A percentile compares a stretch with the other conserved stretches of the same genome.
These are phyloP conservation scores for Diplodia scrobiculata DNA, from an alignment of 2,329 filamentous ascomycete genomes.

Conservation along the genomic window DNA sequence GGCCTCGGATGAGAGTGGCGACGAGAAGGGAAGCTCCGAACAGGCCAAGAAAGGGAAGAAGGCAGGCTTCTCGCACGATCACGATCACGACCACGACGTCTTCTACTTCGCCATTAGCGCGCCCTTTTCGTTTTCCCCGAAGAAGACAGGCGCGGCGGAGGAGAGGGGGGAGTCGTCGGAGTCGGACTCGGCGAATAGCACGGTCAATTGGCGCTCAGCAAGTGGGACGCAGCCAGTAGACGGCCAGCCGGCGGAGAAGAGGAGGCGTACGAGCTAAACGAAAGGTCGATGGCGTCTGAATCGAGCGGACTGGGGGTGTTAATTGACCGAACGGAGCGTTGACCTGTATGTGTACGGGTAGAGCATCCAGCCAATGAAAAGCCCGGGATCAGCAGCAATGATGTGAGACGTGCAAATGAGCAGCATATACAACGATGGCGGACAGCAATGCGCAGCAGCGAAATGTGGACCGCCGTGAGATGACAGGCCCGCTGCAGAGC, in stretches of 20 bases:
- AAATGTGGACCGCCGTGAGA: neutral
- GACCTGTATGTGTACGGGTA: neutral
- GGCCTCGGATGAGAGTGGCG: slow-evolving; percentile 11
- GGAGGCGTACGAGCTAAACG: slow-evolving; percentile 25
- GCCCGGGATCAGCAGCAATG: neutral
- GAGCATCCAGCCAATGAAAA: neutral
- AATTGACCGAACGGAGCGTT: neutral
- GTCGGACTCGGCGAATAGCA: neutral
- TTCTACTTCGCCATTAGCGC: slow-evolving; percentile 27
- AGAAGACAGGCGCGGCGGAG: neutral
- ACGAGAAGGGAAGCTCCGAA: neutral
- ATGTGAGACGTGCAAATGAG: neutral
- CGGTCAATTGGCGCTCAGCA: slow-evolving; percentile 50
- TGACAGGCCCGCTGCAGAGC: neutral
- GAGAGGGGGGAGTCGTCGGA: neutral
- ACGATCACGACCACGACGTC: slow-evolving; percentile 21
- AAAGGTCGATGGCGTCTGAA: neutral
- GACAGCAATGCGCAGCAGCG: neutral
- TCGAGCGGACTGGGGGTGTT: neutral
- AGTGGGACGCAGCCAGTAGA: slow-evolving; percentile 50
- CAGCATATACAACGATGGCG: neutral
- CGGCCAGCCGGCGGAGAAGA: slow-evolving; percentile 37
- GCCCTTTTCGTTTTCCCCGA: slow-evolving; percentile 9
- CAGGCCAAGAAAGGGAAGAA: slow-evolving; percentile 1
- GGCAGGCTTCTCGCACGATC: neutral